Evolutionary conservation across 805 yeast species (phyloP).

Genomic region (Kuraishia hungarica): DNA sequence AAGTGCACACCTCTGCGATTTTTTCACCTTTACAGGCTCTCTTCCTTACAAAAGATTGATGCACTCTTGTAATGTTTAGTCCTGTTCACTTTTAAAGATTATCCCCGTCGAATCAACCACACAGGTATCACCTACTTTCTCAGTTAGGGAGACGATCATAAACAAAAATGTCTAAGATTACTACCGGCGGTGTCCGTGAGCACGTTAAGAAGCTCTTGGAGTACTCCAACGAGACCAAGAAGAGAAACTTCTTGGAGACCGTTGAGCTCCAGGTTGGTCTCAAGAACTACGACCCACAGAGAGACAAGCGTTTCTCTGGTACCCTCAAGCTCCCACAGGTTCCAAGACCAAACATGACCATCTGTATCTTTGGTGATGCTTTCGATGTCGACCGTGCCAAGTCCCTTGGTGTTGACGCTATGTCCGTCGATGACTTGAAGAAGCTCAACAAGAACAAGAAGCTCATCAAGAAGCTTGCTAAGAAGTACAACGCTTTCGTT

Average conservation of each 20-base stretch:
- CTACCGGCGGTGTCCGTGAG: conserved; percentile 91
- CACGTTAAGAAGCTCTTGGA: conserved; percentile 88
- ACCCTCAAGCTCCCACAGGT: conserved; percentile 95
- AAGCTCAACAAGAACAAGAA: conserved; percentile 99
- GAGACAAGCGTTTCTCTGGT: conserved; percentile 99
- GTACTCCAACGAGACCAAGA: conserved; percentile 90
- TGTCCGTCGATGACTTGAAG: conserved; percentile 99
- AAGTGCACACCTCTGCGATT: background rate
- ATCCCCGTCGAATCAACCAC: conserved; percentile 44
- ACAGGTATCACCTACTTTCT: conserved; percentile 31
- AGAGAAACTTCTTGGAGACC: conserved; percentile 99
- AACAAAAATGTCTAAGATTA: conserved; percentile 73
- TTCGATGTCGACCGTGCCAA: conserved; percentile 99
- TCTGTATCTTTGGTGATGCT: conserved; percentile 99
- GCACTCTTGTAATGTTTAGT: background rate
- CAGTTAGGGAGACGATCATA: conserved; percentile 68
- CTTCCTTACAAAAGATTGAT: background rate
- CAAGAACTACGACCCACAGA: conserved; percentile 99
- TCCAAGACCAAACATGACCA: conserved; percentile 99
- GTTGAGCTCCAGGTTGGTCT: conserved; percentile 99
- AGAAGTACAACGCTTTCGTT: conserved; percentile 99
- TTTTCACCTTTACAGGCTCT: background rate
- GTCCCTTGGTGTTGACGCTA: conserved; percentile 98
- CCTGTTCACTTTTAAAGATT: background rate
- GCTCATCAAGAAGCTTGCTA: conserved; percentile 97